phyloP scores from a whole-genome alignment of 176 grass and related monocot genomes.

The Neostapfia colusana region DNA sequence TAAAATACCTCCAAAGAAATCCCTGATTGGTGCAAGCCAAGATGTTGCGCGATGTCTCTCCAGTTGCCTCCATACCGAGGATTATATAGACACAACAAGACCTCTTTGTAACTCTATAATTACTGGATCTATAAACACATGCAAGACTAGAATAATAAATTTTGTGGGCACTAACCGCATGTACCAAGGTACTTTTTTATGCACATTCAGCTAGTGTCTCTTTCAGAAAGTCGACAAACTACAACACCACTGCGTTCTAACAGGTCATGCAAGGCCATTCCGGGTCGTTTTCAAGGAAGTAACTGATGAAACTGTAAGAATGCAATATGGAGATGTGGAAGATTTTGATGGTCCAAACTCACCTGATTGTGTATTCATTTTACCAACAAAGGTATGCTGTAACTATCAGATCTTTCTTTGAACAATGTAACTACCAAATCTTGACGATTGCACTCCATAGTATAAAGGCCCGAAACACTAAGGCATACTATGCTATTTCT shows the following conservation, averaged over 20 bases:
- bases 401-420: background rate
- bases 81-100: slow-evolving; percentile 64
- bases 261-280: slow-evolving; percentile 54
- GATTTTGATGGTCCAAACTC: slow-evolving; percentile 63
- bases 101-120: slow-evolving; percentile 75
- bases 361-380: slow-evolving; percentile 60
- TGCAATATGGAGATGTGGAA: slow-evolving; percentile 80
- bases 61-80: slow-evolving; percentile 51
- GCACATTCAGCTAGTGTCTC: background rate
- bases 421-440: background rate
- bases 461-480: background rate
- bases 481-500: slow-evolving; percentile 19
- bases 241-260: background rate
- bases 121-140: slow-evolving; percentile 77
- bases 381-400: slow-evolving; percentile 68
- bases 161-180: slow-evolving; percentile 47
- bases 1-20: slow-evolving; percentile 59
- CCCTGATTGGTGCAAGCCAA: slow-evolving; percentile 33
- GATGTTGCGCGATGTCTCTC: slow-evolving; percentile 47
- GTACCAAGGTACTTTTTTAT: slow-evolving; percentile 64
- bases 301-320: slow-evolving; percentile 81
- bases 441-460: background rate
- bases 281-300: slow-evolving; percentile 68
- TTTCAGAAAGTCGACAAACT: background rate
- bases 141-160: slow-evolving; percentile 66